These are phyloP conservation scores for Corchorus olitorius DNA, from an alignment of 345 rosid species.

Conservation along the genomic window DNA sequence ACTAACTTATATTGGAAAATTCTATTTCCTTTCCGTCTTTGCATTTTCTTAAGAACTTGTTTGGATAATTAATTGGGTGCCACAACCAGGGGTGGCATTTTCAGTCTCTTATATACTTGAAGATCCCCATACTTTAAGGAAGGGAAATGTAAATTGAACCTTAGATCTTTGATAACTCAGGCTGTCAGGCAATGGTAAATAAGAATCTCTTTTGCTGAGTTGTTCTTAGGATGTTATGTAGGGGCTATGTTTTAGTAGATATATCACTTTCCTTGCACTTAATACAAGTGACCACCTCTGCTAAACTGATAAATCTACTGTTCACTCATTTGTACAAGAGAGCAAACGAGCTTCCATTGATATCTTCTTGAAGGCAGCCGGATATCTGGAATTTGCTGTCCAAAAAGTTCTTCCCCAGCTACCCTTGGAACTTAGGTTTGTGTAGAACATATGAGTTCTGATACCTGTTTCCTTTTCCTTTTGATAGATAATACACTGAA, in stretches of 20 bases:
- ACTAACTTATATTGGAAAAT: not conserved
- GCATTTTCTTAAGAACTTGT: not conserved
- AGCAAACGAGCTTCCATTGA: conserved; percentile 59
- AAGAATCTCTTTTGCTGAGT: conserved; percentile 1
- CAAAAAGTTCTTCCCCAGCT: conserved; percentile 59
- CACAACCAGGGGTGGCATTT: conserved; percentile 14
- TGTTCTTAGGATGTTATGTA: not conserved
- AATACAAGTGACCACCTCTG: not conserved
- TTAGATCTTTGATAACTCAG: not conserved
- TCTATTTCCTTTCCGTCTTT: conserved; percentile 8
- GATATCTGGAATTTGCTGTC: conserved; percentile 67
- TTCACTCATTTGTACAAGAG: conserved; percentile 37
- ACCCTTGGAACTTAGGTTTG: conserved; percentile 53
- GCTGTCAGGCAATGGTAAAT: not conserved
- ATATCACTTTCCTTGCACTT: not conserved
- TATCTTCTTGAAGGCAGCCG: conserved; percentile 73
- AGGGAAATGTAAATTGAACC: conserved; percentile 3
- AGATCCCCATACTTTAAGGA: conserved; percentile 12
- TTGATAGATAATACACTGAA: not conserved
- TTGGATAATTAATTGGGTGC: conserved; percentile 14
- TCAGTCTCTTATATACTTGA: not conserved
- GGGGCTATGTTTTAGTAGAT: conserved; percentile 2
- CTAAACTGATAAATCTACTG: not conserved
- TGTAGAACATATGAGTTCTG: conserved; percentile 1
- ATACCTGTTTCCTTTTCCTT: not conserved